These are phyloP conservation scores for Didymella exigua DNA, from an alignment of 2,329 filamentous ascomycete species.

Conservation along the genomic window DNA sequence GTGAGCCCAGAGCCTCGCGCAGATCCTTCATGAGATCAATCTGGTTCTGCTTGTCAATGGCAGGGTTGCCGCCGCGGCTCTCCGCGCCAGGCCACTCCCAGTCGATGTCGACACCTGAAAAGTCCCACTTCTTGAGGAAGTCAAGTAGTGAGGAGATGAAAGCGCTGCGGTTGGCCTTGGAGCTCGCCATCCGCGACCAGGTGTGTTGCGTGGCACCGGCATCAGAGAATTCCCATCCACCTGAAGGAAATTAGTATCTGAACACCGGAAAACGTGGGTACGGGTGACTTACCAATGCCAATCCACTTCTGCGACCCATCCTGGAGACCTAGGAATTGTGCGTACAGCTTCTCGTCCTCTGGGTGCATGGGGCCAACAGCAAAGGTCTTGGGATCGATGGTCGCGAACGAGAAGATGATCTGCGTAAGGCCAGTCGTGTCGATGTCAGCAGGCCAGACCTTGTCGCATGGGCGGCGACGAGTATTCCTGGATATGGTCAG, in stretches of 20 bases:
- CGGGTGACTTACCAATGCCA: constrained; percentile 16
- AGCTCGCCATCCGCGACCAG: constrained; percentile 45
- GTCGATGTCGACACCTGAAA: constrained; percentile 55
- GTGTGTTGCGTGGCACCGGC: constrained; percentile 43
- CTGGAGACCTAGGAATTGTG: constrained; percentile 23
- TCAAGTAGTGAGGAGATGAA: constrained; percentile 49
- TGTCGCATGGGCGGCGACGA: constrained; percentile 27
- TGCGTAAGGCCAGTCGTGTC: constrained; percentile 33
- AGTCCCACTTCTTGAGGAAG: constrained; percentile 53
- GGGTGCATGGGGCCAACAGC: constrained; percentile 20
- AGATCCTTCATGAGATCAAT: constrained; percentile 31
- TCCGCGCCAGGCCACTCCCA: constrained; percentile 49
- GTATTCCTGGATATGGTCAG: constrained; percentile 22
- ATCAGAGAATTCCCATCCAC: constrained; percentile 48
- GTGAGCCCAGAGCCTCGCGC: constrained; percentile 23
- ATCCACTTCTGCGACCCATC: constrained; percentile 24
- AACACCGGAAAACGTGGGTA: constrained; percentile 30
- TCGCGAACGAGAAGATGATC: constrained; percentile 48
- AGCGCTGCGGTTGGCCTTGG: constrained; percentile 29
- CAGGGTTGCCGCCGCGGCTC: constrained; percentile 46
- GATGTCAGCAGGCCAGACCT: constrained; percentile 29
- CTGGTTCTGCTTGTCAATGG: constrained; percentile 40
- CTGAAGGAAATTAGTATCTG: not conserved
- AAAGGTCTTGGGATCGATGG: constrained; percentile 49
- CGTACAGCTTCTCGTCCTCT: constrained; percentile 26